These are phyloP conservation scores for Geosmithia putterillii DNA, from an alignment of 2,329 filamentous ascomycete species.

Conservation along the genomic window DNA sequence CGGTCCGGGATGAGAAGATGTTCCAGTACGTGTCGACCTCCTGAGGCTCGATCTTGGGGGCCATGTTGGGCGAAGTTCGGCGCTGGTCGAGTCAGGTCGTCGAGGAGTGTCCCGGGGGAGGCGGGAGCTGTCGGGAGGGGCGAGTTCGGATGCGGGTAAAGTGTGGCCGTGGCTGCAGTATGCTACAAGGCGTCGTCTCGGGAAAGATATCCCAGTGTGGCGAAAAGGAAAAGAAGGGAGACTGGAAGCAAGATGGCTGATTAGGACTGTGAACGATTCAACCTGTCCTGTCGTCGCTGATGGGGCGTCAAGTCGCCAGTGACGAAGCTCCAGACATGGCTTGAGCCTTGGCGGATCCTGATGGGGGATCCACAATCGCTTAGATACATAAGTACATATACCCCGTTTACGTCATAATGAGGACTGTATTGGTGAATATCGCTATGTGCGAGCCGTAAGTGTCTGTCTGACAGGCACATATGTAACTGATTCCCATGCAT, in stretches of 20 bases:
- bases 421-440: background rate
- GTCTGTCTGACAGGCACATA: no score
- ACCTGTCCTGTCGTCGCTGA: background rate
- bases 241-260: background rate
- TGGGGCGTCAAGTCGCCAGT: background rate
- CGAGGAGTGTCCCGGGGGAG: background rate
- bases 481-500: no score
- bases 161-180: no score
- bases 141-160: background rate
- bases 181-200: no score
- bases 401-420: background rate
- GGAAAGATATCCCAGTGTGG: background rate
- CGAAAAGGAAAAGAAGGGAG: background rate
- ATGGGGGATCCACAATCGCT: background rate
- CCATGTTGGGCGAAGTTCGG: slow-evolving; percentile 26
- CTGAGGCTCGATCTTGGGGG: slow-evolving; percentile 48
- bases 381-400: background rate
- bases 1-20: slow-evolving; percentile 47
- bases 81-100: background rate
- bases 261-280: background rate
- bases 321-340: background rate
- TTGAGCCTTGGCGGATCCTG: background rate
- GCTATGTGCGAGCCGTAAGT: no score
- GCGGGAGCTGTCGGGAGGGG: background rate
- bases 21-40: slow-evolving; percentile 57